A percentile compares a stretch with the other conserved stretches of the same genome.
Evolutionary conservation across 2,329 filamentous ascomycete genomes (phyloP).

Genomic region (Ascochyta fabae): DNA sequence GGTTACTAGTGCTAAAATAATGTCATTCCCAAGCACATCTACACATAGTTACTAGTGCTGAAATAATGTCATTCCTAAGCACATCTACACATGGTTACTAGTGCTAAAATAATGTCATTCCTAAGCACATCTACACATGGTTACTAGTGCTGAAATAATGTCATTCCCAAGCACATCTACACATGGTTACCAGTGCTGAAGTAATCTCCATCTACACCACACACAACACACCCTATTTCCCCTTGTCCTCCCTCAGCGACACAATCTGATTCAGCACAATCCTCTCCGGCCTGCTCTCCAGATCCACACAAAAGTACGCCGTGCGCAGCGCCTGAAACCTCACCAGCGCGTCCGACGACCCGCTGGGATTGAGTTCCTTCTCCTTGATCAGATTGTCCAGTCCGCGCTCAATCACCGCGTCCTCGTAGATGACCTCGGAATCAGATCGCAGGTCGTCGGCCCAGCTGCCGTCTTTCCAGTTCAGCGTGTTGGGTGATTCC

Average conservation of each 20-base stretch:
- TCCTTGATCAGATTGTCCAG: conserved; percentile 79
- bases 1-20: too few species aligned
- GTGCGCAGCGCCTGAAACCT: conserved; percentile 92
- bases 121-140: too few species aligned
- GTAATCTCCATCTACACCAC: not conserved
- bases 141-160: too few species aligned
- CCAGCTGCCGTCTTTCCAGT: conserved; percentile 75
- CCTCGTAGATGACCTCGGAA: conserved; percentile 77
- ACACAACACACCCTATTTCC: conserved; percentile 24
- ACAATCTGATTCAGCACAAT: conserved; percentile 92
- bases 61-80: too few species aligned
- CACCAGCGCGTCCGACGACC: conserved; percentile 58
- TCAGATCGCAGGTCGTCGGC: conserved; percentile 83
- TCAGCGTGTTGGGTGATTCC: conserved; percentile 76
- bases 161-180: too few species aligned
- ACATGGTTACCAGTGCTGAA: too few species aligned
- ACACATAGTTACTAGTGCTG: too few species aligned
- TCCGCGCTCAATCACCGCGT: conserved; percentile 82
- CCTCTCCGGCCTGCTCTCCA: conserved; percentile 72
- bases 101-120: too few species aligned
- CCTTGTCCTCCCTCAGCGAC: conserved; percentile 79
- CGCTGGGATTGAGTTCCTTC: conserved; percentile 41
- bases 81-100: too few species aligned
- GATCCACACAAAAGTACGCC: conserved; percentile 84
- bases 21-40: too few species aligned